phyloP scores from a whole-genome alignment of 208 protist genomes.

The Phytomonas sp. region DNA sequence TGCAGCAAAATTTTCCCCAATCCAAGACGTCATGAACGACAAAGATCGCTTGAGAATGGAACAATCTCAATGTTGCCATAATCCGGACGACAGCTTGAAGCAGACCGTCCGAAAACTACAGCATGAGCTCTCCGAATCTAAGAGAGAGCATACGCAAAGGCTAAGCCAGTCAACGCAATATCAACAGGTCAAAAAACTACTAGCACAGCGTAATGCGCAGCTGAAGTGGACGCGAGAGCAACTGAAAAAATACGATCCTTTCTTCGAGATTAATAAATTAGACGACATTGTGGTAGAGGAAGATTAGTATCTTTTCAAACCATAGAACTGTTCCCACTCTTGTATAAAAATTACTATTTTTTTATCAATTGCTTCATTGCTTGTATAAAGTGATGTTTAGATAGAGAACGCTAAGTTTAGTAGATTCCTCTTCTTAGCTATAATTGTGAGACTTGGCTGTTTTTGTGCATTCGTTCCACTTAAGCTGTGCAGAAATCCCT shows the following conservation, averaged over 20 bases:
- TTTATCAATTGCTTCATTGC: neutral
- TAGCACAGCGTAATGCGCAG: slow-evolving; percentile 54
- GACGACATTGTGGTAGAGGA: slow-evolving; percentile 51
- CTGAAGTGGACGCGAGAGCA: slow-evolving; percentile 35
- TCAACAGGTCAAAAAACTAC: slow-evolving; percentile 61
- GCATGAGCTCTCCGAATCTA: slow-evolving; percentile 45
- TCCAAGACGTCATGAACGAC: slow-evolving; percentile 44
- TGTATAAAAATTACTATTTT: neutral
- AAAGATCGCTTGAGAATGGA: slow-evolving; percentile 33
- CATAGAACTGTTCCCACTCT: neutral
- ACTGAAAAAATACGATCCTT: slow-evolving; percentile 39
- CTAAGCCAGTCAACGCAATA: slow-evolving; percentile 74
- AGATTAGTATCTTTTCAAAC: slow-evolving; percentile 19
- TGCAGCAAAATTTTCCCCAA: slow-evolving; percentile 31
- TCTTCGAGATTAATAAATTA: slow-evolving; percentile 13
- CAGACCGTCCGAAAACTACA: slow-evolving; percentile 33
- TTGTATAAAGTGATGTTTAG: neutral
- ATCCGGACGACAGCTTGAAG: slow-evolving; percentile 30
- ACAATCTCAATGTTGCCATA: slow-evolving; percentile 24
- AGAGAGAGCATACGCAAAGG: slow-evolving; percentile 44
- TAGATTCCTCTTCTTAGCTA: neutral
- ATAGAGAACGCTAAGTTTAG: neutral
- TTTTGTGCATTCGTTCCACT: neutral
- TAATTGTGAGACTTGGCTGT: neutral
- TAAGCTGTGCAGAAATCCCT: neutral